phyloP scores from a whole-genome alignment of 495 filamentous ascomycete species.

The Hypoxylon rickii region DNA sequence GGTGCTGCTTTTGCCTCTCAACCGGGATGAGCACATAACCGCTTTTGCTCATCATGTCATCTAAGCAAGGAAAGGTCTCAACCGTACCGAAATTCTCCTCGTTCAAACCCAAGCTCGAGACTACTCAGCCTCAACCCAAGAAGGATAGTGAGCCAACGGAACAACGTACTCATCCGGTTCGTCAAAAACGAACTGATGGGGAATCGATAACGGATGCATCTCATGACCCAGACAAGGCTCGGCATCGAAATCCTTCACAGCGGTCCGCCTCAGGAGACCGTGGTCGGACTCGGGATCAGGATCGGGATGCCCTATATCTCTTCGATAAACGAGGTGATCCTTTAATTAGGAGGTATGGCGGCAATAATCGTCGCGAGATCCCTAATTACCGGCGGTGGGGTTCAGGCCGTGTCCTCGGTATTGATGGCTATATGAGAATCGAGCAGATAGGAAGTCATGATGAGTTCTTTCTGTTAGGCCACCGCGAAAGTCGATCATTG shows the following conservation, averaged over 20 bases:
- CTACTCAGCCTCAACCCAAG: conserved; percentile 26
- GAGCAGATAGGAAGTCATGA: conserved; percentile 42
- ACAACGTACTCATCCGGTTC: background rate
- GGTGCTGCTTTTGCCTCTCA: background rate
- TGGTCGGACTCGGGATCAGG: conserved; percentile 19
- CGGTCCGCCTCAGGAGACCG: conserved; percentile 25
- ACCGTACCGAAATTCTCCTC: conserved; percentile 69
- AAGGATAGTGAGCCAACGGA: conserved; percentile 23
- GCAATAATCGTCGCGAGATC: conserved; percentile 45
- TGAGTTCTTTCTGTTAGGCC: conserved; percentile 40
- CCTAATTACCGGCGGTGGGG: conserved; percentile 50
- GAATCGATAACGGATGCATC: conserved; percentile 17
- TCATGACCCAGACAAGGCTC: conserved; percentile 35
- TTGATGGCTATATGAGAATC: conserved; percentile 42
- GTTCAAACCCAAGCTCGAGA: conserved; percentile 60
- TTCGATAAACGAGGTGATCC: conserved; percentile 51
- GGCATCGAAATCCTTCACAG: conserved; percentile 37
- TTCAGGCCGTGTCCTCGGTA: conserved; percentile 45
- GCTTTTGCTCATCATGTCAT: conserved; percentile 35
- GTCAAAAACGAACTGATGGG: conserved; percentile 16
- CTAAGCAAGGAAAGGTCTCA: conserved; percentile 38
- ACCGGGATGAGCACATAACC: conserved; percentile 2
- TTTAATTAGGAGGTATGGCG: conserved; percentile 49
- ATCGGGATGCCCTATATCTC: conserved; percentile 36
- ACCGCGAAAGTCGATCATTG: conserved; percentile 37